Evolutionary conservation across 305 asterid species (phyloP), one percentile per base, ranked within the genome.

Genomic region (Striga hermonthica): DNA sequence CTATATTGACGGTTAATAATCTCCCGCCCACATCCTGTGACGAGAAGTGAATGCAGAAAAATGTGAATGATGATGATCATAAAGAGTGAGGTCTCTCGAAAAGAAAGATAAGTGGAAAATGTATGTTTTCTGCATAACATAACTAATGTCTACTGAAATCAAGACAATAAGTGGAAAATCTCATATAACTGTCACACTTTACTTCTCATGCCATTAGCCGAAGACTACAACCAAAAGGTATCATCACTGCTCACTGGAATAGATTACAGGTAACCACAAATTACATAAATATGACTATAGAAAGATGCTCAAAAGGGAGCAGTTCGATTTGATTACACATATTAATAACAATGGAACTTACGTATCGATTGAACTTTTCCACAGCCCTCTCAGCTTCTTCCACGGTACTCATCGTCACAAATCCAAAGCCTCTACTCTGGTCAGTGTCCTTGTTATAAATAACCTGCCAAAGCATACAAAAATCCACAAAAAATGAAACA

Each of bases 371-470:
- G 80, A 84, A 90, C 85, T 83, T 65, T 56, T 84, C 90, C 45
- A 86, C 90, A 64, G 96, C 99, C 63, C 81, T 85, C 54, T 90
- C 99, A 58, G 95, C 96, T 78, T 93, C 96, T 74, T 86, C 95
- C 60, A 81, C 88, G 3, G 88, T 84, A 59, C 88, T 79, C 99
- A 93, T 93, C 0, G 97, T 84, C 72, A 93, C 96, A 73, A 93
- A 93, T 16, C 89, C 99, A 3, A 93, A 93, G 15, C 99, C 99
- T 57, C 93, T 74, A 75, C 99, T 93, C 83, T 64, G 81, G 9
- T 74, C 92, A 66, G 95, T 84, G 7, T 84, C 89, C 86, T 92
- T 84, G 49, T 88, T 77, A 76, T 74, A 80, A 66, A 93, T 86
- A 57, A 93, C 85, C 99, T 93, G 76, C 79, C 79, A 83, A 72